phyloP scores from a whole-genome alignment of 2,329 filamentous ascomycete species.

The Triangularia setosa region DNA sequence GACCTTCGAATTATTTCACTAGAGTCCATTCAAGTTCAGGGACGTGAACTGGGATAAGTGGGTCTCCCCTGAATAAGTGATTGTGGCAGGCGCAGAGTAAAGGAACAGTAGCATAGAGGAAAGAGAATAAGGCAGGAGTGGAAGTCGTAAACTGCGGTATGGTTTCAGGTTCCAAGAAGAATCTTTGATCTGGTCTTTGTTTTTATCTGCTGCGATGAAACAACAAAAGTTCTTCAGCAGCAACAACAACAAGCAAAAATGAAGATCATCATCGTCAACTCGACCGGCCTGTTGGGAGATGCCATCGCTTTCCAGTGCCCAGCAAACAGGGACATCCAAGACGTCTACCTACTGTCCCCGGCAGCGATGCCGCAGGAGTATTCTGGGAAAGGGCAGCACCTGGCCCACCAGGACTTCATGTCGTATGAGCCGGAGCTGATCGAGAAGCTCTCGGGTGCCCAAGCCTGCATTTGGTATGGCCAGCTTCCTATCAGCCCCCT shows the following conservation, averaged over 20 bases:
- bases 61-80: background rate
- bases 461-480: background rate
- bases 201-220: background rate
- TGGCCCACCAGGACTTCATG: background rate
- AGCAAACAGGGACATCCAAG: background rate
- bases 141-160: too few species aligned
- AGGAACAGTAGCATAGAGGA: background rate
- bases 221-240: background rate
- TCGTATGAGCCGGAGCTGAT: background rate
- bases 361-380: background rate
- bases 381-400: background rate
- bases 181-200: background rate
- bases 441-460: background rate
- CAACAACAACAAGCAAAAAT: slow-evolving; percentile 33
- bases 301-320: slow-evolving; percentile 30
- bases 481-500: background rate
- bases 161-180: background rate
- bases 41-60: background rate
- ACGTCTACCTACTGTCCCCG: background rate
- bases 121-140: background rate
- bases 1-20: background rate
- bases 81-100: background rate
- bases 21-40: background rate
- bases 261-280: slow-evolving; percentile 58
- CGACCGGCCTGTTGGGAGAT: slow-evolving; percentile 52